These are phyloP conservation scores for Ogataea trehalophila DNA, from an alignment of 805 yeast genomes.

Conservation along the genomic window DNA sequence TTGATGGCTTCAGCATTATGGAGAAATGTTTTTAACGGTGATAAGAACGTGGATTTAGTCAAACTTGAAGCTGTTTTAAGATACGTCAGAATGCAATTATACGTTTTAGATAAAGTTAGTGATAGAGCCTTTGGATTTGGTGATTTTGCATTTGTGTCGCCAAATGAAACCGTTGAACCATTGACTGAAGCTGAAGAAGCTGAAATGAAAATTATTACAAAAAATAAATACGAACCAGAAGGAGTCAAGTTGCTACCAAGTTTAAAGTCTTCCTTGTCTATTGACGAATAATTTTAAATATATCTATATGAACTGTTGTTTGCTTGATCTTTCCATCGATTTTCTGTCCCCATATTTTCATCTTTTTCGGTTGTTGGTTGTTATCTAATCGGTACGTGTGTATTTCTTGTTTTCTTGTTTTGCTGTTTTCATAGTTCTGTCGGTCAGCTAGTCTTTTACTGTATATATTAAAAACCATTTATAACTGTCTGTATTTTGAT, in stretches of 20 bases:
- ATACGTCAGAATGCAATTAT: conserved; percentile 84
- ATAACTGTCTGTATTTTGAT: too few species aligned
- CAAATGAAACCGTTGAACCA: conserved; percentile 71
- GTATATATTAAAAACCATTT: too few species aligned
- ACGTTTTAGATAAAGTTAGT: conserved; percentile 76
- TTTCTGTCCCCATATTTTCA: not conserved
- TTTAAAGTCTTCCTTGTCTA: conserved; percentile 46
- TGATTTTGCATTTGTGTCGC: conserved; percentile 76
- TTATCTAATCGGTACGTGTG: too few species aligned
- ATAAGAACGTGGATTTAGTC: conserved; percentile 72
- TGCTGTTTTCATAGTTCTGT: too few species aligned
- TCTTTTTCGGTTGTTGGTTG: too few species aligned
- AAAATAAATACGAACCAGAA: conserved; percentile 47
- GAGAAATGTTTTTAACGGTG: conserved; percentile 90
- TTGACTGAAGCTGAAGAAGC: conserved; percentile 62
- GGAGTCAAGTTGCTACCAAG: conserved; percentile 53
- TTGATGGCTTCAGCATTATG: conserved; percentile 75
- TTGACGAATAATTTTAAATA: conserved; percentile 35
- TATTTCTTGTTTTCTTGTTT: too few species aligned
- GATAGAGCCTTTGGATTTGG: conserved; percentile 95
- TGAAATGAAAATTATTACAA: conserved; percentile 45
- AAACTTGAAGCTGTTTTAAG: conserved; percentile 87
- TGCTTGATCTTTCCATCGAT: too few species aligned
- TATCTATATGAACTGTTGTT: too few species aligned
- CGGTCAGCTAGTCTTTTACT: too few species aligned